Evolutionary conservation across 345 rosid genomes (phyloP).

Genomic region (Gossypium anomalum): DNA sequence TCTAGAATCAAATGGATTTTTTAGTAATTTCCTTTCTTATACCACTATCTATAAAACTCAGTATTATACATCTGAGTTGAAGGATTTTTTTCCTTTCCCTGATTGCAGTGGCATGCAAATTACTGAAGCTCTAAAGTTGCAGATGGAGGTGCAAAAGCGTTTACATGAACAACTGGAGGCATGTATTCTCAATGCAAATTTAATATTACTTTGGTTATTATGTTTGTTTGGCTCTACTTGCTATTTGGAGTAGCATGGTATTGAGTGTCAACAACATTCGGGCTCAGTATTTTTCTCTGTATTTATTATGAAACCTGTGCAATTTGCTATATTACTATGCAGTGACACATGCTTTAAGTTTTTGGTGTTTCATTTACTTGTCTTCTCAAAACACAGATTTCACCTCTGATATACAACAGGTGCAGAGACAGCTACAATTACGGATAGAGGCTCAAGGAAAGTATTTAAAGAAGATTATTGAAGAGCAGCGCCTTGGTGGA

Average conservation of each 20-base stretch:
- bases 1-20: background rate
- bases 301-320: background rate
- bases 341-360: background rate
- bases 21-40: background rate
- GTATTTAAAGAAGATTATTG: conserved; percentile 95
- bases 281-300: background rate
- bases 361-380: background rate
- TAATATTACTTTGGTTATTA: background rate
- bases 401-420: conserved; percentile 41
- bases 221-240: background rate
- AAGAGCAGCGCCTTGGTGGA: conserved; percentile 89
- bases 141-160: conserved; percentile 98
- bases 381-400: background rate
- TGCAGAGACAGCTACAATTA: conserved; percentile 93
- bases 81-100: conserved; percentile 4
- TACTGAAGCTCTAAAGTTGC: conserved; percentile 98
- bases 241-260: background rate
- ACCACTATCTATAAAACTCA: background rate
- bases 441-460: conserved; percentile 98
- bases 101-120: conserved; percentile 89
- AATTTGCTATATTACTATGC: background rate
- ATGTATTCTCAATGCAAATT: conserved; percentile 32
- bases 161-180: conserved; percentile 96
- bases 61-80: background rate
- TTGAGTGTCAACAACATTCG: background rate